Conservation (phyloP, 2,329 filamentous ascomycete species). For the Trichoderma semiorbis region DNA sequence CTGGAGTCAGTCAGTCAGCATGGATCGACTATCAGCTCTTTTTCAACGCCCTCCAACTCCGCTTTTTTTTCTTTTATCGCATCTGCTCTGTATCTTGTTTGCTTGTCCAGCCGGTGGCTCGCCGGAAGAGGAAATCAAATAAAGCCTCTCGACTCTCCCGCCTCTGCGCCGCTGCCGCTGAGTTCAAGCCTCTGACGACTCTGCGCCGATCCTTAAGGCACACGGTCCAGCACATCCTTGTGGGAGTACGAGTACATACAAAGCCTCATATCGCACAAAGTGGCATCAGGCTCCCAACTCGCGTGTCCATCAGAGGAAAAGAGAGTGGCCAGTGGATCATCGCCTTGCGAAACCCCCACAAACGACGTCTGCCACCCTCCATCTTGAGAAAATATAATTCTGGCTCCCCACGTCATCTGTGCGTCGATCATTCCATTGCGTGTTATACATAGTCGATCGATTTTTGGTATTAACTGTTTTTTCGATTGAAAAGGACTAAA, state of each 20-base stretch:
- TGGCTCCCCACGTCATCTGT: slow-evolving; percentile 9
- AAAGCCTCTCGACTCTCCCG: slow-evolving; percentile 11
- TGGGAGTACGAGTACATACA: neutral
- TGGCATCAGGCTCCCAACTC: neutral
- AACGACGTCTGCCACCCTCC: slow-evolving; percentile 4
- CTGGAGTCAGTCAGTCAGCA: neutral
- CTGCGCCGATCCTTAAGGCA: neutral
- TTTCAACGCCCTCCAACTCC: neutral
- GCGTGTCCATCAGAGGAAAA: neutral
- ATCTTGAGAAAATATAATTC: neutral
- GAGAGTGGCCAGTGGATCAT: neutral
- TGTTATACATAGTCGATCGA: neutral
- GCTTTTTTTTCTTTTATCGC: neutral
- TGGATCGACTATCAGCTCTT: neutral
- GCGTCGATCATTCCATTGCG: slow-evolving; percentile 7
- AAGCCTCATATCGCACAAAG: neutral
- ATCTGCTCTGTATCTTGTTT: neutral
- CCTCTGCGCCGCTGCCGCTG: neutral
- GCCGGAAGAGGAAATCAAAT: slow-evolving; percentile 13
- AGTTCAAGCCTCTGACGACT: slow-evolving; percentile 17
- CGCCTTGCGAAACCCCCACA: neutral
- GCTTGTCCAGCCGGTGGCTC: neutral
- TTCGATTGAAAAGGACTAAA: slow-evolving; percentile 16
- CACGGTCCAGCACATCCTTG: neutral
- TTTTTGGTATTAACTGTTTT: neutral